Evolutionary conservation across 371 early-diverging fungal species (phyloP).

Genomic region (Syncephalastrum monosporum): DNA sequence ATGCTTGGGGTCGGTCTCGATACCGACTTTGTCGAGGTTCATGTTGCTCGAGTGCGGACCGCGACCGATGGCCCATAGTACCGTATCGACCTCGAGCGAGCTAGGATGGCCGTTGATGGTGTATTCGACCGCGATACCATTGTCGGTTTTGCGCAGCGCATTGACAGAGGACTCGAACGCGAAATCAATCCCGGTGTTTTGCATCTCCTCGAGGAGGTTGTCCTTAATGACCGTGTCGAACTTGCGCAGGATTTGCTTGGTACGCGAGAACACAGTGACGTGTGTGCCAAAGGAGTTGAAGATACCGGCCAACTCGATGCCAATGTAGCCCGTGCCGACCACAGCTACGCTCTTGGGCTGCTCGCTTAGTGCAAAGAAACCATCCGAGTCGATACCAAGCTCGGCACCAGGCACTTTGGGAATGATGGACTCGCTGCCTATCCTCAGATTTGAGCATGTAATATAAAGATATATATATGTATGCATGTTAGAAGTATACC

Average conservation of each 20-base stretch:
- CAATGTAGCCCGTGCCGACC: constrained; percentile 91
- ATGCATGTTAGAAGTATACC: constrained; percentile 34
- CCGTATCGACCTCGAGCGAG: constrained; percentile 59
- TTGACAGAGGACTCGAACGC: constrained; percentile 65
- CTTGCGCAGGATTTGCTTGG: constrained; percentile 81
- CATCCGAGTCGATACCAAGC: constrained; percentile 89
- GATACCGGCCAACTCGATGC: constrained; percentile 95
- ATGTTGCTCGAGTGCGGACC: constrained; percentile 70
- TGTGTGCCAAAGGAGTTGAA: constrained; percentile 88
- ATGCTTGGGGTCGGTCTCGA: constrained; percentile 54
- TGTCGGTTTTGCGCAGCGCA: constrained; percentile 39
- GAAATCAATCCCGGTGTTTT: constrained; percentile 70
- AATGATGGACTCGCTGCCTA: constrained; percentile 72
- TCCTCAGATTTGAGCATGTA: background rate
- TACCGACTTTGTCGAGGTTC: constrained; percentile 64
- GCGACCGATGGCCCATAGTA: constrained; percentile 91
- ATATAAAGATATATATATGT: no score
- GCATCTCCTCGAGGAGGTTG: constrained; percentile 78
- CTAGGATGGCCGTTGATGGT: constrained; percentile 37
- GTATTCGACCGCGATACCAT: constrained; percentile 30
- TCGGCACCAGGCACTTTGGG: constrained; percentile 85
- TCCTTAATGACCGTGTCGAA: constrained; percentile 90
- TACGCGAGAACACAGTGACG: constrained; percentile 85
- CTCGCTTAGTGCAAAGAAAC: constrained; percentile 91
- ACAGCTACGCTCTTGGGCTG: constrained; percentile 93